phyloP scores from a whole-genome alignment of 257 asterid species.

The Solanum medicagineum region DNA sequence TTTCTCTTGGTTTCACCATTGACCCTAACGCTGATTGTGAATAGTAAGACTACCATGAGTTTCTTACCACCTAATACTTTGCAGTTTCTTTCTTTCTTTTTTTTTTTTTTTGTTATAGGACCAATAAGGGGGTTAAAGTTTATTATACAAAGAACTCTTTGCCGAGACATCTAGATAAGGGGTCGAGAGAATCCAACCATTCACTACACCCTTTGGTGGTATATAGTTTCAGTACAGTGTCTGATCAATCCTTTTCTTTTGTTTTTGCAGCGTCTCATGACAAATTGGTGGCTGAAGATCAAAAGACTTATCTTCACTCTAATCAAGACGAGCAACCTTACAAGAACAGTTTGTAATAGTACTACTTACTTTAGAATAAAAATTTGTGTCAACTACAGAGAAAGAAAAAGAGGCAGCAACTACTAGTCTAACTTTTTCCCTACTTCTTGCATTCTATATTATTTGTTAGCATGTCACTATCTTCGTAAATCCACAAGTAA shows the following conservation, averaged over 20 bases:
- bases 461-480: not conserved
- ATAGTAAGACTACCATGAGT: conserved; percentile 23
- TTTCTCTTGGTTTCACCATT: conserved; percentile 74
- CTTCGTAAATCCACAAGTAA: not conserved
- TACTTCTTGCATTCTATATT: not conserved
- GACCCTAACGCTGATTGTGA: conserved; percentile 81
- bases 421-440: not conserved
- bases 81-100: not conserved
- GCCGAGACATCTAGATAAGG: not conserved
- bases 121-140: not conserved
- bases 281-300: not conserved
- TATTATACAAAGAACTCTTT: not conserved
- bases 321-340: not conserved
- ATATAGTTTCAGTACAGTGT: not conserved
- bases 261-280: not conserved
- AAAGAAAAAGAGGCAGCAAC: not conserved
- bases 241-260: not conserved
- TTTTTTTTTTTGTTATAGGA: not conserved
- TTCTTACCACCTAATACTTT: not conserved
- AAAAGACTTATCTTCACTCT: not conserved
- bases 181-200: not conserved
- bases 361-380: not conserved
- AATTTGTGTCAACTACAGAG: not conserved
- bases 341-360: not conserved
- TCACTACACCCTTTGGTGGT: not conserved